A percentile compares a stretch with the other conserved stretches of the same genome.
These are phyloP conservation scores for Bretschneidera sinensis DNA, from an alignment of 345 rosid species.

Conservation along the genomic window DNA sequence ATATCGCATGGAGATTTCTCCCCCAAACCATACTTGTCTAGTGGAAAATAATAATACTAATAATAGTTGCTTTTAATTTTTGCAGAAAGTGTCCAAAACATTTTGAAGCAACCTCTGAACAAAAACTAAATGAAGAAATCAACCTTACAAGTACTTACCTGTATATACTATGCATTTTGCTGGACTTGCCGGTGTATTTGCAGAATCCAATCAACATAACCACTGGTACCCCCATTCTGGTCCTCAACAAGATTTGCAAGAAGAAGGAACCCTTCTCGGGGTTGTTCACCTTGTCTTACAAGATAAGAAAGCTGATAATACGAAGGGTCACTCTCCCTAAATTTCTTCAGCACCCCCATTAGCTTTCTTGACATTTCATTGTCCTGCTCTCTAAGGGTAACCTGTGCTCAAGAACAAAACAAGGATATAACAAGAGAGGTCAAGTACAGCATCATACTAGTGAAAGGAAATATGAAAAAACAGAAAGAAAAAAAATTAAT, in stretches of 20 bases:
- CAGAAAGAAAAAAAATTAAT: not conserved
- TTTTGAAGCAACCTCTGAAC: not conserved
- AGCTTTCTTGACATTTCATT: conserved; percentile 88
- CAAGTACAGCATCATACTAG: not conserved
- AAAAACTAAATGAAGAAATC: not conserved
- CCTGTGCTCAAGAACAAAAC: conserved; percentile 38
- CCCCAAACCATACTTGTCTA: not conserved
- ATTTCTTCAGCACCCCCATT: conserved; percentile 50
- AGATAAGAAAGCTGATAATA: conserved; percentile 69
- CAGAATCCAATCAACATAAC: conserved; percentile 80
- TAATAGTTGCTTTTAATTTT: not conserved
- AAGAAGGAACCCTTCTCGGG: conserved; percentile 84
- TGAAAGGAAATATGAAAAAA: not conserved
- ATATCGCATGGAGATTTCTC: too few species aligned
- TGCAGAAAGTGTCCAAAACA: not conserved
- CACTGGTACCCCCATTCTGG: conserved; percentile 62
- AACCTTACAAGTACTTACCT: conserved; percentile 24
- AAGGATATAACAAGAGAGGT: conserved; percentile 4
- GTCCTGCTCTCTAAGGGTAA: conserved; percentile 48
- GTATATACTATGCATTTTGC: conserved; percentile 50
- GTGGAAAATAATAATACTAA: too few species aligned
- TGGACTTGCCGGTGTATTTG: conserved; percentile 91
- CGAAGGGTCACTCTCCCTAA: conserved; percentile 68
- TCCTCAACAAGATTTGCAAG: conserved; percentile 82
- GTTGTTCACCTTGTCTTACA: conserved; percentile 98